phyloP scores from a whole-genome alignment of 2,329 filamentous ascomycete genomes.

The Pseudogymnoascus sp. region DNA sequence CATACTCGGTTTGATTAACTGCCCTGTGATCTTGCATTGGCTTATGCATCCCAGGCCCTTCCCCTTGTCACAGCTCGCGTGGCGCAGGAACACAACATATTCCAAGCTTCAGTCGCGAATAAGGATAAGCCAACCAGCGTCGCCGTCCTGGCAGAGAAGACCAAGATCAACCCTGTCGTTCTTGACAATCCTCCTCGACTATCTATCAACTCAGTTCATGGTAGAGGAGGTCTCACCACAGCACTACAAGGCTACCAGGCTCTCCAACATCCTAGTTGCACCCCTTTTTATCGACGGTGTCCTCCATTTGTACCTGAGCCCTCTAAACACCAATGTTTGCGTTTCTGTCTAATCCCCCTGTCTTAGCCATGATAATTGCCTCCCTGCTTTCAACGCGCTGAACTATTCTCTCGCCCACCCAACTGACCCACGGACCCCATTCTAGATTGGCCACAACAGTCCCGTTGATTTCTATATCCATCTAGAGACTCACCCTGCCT shows the following conservation, averaged over 20 bases:
- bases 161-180: constrained; percentile 8
- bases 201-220: constrained; percentile 11
- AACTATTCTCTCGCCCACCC: neutral
- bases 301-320: constrained; percentile 9
- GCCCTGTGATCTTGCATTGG: neutral
- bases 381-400: constrained; percentile 12
- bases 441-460: constrained; percentile 10
- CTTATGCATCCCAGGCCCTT: neutral
- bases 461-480: constrained; percentile 6
- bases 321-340: neutral
- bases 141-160: neutral
- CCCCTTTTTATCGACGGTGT: constrained; percentile 12
- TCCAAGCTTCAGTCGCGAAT: constrained; percentile 9
- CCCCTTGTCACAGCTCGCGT: neutral
- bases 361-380: constrained; percentile 14
- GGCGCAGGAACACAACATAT: neutral
- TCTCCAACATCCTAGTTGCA: constrained; percentile 9
- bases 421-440: constrained; percentile 7
- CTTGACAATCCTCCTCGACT: constrained; percentile 10
- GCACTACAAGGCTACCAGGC: constrained; percentile 8
- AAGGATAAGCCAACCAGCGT: constrained; percentile 9
- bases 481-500: constrained; percentile 15
- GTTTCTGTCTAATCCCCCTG: neutral
- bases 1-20: constrained; percentile 2
- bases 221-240: constrained; percentile 8